A percentile compares a stretch with the other conserved stretches of the same genome.
phyloP scores from a whole-genome alignment of 441 rosid species.

The Erodium chrysanthum region DNA sequence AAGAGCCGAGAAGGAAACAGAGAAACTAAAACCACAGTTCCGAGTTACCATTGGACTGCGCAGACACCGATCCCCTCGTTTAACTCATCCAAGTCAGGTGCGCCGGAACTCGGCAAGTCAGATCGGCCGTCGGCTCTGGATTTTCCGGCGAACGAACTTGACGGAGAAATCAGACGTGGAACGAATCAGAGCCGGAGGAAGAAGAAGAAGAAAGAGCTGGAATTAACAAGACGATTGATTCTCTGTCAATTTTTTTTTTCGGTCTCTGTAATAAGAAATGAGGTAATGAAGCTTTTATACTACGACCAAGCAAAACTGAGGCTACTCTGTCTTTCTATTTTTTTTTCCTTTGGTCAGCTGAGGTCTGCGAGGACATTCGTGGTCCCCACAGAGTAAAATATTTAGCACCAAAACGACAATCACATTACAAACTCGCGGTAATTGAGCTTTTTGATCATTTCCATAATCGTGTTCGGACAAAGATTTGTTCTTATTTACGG shows the following conservation, averaged over 20 bases:
- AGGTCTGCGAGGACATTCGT: background rate
- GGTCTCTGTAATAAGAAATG: background rate
- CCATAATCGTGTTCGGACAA: slow-evolving; percentile 12
- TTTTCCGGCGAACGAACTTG: slow-evolving; percentile 13
- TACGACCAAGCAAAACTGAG: background rate
- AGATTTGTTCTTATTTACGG: slow-evolving; percentile 18
- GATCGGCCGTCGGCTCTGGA: slow-evolving; percentile 33
- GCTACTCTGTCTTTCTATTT: background rate
- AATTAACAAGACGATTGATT: slow-evolving; percentile 14
- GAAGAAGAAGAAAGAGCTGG: slow-evolving; percentile 20
- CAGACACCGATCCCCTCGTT: slow-evolving; percentile 33
- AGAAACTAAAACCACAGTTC: slow-evolving; percentile 2
- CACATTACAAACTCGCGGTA: slow-evolving; percentile 5
- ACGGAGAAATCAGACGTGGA: slow-evolving; percentile 9
- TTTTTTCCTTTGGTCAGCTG: background rate
- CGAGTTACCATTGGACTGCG: slow-evolving; percentile 36
- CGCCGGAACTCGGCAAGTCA: slow-evolving; percentile 26
- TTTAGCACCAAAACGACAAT: slow-evolving; percentile 26
- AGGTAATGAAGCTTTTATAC: slow-evolving; percentile 3
- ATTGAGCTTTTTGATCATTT: slow-evolving; percentile 5
- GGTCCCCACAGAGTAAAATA: background rate
- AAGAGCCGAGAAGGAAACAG: no score
- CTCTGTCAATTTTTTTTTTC: background rate
- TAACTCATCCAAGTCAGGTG: slow-evolving; percentile 36
- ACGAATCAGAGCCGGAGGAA: slow-evolving; percentile 18